These are phyloP conservation scores for Anthracocystis panici-leucophaei DNA, from an alignment of 1,284 basidiomycete species.

Conservation along the genomic window DNA sequence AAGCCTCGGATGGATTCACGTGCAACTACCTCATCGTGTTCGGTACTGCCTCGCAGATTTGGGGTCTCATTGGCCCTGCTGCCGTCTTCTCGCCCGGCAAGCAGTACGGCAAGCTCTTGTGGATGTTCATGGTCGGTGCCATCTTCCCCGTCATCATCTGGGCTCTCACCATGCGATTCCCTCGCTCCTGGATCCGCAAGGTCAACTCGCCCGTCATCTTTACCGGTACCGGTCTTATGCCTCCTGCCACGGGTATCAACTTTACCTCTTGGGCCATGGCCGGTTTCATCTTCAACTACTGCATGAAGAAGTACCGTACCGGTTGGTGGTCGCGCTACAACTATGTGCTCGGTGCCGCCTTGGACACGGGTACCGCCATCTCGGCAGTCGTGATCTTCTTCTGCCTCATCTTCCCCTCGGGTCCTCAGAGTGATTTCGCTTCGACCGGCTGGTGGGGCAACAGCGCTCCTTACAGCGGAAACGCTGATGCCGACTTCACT, in stretches of 20 bases:
- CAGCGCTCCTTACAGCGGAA: conserved; percentile 52
- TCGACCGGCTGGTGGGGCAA: conserved; percentile 62
- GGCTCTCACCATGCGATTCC: conserved; percentile 55
- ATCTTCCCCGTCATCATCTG: conserved; percentile 61
- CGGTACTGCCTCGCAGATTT: conserved; percentile 63
- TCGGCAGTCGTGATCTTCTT: conserved; percentile 55
- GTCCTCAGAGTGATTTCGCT: conserved; percentile 40
- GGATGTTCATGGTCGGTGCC: conserved; percentile 62
- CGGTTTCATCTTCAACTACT: conserved; percentile 72
- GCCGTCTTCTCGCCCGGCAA: conserved; percentile 57
- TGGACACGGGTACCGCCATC: conserved; percentile 70
- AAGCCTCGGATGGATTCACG: conserved; percentile 64
- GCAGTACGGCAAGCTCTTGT: conserved; percentile 58
- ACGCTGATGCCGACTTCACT: conserved; percentile 30
- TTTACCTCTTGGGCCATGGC: conserved; percentile 70
- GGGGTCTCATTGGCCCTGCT: conserved; percentile 71
- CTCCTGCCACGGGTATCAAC: conserved; percentile 69
- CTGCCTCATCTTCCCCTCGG: conserved; percentile 46
- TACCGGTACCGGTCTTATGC: conserved; percentile 60
- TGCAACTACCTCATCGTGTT: conserved; percentile 60
- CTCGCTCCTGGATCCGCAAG: conserved; percentile 51
- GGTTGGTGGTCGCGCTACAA: conserved; percentile 71
- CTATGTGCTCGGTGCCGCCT: conserved; percentile 69
- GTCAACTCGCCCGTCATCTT: conserved; percentile 64
- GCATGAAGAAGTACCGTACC: conserved; percentile 63